Conservation (phyloP, 345 rosid genomes). For the Gynandropsis gynandra region DNA sequence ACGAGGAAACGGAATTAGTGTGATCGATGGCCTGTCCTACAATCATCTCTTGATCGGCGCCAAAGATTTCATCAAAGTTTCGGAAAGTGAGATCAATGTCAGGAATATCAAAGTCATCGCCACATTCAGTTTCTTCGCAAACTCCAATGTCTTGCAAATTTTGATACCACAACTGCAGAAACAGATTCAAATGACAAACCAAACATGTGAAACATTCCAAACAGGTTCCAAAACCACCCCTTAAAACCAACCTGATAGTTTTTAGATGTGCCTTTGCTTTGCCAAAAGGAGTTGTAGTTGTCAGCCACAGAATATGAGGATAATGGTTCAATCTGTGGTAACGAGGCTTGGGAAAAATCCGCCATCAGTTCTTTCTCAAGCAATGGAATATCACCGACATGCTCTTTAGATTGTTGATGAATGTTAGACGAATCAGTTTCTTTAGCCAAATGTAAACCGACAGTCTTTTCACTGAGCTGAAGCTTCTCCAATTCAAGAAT, state of each 20-base stretch:
- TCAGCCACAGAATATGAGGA: slow-evolving; percentile 41
- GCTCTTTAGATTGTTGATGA: slow-evolving; percentile 27
- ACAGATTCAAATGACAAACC: not conserved
- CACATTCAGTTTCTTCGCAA: slow-evolving; percentile 52
- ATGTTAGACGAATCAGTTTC: slow-evolving; percentile 8
- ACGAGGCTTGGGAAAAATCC: slow-evolving; percentile 34
- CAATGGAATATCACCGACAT: slow-evolving; percentile 24
- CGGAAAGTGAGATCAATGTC: slow-evolving; percentile 69
- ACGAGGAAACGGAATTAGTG: slow-evolving; percentile 26
- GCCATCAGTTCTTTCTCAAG: slow-evolving; percentile 32
- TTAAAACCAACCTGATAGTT: slow-evolving; percentile 22
- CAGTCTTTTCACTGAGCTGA: slow-evolving; percentile 38
- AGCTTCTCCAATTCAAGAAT: slow-evolving; percentile 61
- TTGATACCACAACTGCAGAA: slow-evolving; percentile 62
- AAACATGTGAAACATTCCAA: slow-evolving; percentile 13
- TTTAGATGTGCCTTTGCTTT: slow-evolving; percentile 46
- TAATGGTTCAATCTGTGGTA: slow-evolving; percentile 38
- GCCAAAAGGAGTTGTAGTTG: slow-evolving; percentile 59
- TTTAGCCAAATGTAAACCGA: slow-evolving; percentile 16
- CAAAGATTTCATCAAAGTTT: slow-evolving; percentile 74
- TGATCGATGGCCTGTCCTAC: not conserved
- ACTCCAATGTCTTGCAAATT: slow-evolving; percentile 83
- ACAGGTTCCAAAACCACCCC: slow-evolving; percentile 27
- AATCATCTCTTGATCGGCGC: slow-evolving; percentile 40
- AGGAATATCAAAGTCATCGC: slow-evolving; percentile 60